phyloP scores from a whole-genome alignment of 495 filamentous ascomycete genomes.

The Penicillium pancosmium region DNA sequence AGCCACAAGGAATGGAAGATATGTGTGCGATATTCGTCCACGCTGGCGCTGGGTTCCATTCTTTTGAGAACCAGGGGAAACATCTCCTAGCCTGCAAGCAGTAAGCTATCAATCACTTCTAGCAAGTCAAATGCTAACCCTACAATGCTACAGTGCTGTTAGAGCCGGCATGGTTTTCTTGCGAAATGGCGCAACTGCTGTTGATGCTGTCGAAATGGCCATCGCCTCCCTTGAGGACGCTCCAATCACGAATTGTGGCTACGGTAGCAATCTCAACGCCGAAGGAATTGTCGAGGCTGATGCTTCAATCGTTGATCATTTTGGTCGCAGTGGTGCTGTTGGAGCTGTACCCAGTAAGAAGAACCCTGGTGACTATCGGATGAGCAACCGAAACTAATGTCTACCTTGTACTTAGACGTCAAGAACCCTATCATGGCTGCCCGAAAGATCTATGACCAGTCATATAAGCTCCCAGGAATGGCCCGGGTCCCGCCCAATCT shows the following conservation, averaged over 20 bases:
- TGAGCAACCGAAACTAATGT: conserved; percentile 10
- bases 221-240: conserved; percentile 85
- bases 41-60: conserved; percentile 95
- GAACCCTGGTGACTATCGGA: not conserved
- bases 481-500: conserved; percentile 91
- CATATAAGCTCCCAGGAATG: conserved; percentile 71
- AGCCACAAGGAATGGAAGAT: conserved; percentile 34
- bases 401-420: conserved; percentile 59
- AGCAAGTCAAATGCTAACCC: conserved; percentile 1
- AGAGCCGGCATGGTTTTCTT: conserved; percentile 78
- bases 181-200: conserved; percentile 71
- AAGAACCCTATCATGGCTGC: conserved; percentile 91
- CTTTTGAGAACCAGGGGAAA: conserved; percentile 73
- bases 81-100: conserved; percentile 85
- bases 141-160: conserved; percentile 63
- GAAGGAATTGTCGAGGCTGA: conserved; percentile 93
- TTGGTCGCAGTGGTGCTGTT: conserved; percentile 87
- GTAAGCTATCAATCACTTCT: conserved; percentile 55
- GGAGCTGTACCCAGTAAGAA: conserved; percentile 85
- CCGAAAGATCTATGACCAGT: conserved; percentile 75
- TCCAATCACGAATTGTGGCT: conserved; percentile 95
- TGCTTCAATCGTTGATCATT: conserved; percentile 87
- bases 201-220: conserved; percentile 92
- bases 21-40: conserved; percentile 86
- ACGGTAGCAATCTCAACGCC: conserved; percentile 90